Percentiles rank a stretch among this genome's conserved stretches.
These are phyloP conservation scores for Talaromyces rugulosus DNA, from an alignment of 2,329 filamentous ascomycete genomes.

Conservation along the genomic window DNA sequence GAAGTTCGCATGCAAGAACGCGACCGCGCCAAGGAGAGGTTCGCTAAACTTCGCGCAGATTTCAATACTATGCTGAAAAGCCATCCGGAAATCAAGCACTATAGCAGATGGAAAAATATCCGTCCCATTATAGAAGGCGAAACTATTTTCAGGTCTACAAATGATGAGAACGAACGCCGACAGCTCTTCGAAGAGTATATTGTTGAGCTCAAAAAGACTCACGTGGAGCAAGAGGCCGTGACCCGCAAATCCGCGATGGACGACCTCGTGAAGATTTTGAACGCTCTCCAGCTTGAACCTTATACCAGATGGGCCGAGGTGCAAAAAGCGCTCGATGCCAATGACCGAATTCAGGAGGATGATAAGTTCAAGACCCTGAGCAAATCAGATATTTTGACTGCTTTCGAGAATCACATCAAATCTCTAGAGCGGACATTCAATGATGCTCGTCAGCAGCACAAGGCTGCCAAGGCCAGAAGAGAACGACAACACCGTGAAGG, in stretches of 20 bases:
- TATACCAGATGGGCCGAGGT: conserved; percentile 95
- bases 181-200: conserved; percentile 94
- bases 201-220: conserved; percentile 71
- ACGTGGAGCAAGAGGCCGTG: conserved; percentile 69
- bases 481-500: conserved; percentile 84
- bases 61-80: conserved; percentile 95
- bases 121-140: conserved; percentile 91
- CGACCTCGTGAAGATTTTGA: conserved; percentile 72
- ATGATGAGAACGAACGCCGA: conserved; percentile 79
- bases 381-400: conserved; percentile 84
- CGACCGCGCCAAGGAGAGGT: conserved; percentile 86
- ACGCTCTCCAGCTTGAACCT: conserved; percentile 77
- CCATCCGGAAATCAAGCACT: conserved; percentile 95
- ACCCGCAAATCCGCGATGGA: conserved; percentile 78
- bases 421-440: conserved; percentile 86
- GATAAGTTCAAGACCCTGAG: conserved; percentile 80
- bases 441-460: conserved; percentile 82
- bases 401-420: conserved; percentile 95
- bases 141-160: conserved; percentile 89
- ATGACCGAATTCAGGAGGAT: conserved; percentile 72
- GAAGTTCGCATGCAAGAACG: conserved; percentile 90
- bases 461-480: conserved; percentile 71
- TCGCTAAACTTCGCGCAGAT: conserved; percentile 86
- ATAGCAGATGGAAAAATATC: conserved; percentile 95
- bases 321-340: conserved; percentile 73